Percentiles rank a stretch among this genome's conserved stretches.
phyloP scores from a whole-genome alignment of 208 protist species.

The Crithidia thermophila region DNA sequence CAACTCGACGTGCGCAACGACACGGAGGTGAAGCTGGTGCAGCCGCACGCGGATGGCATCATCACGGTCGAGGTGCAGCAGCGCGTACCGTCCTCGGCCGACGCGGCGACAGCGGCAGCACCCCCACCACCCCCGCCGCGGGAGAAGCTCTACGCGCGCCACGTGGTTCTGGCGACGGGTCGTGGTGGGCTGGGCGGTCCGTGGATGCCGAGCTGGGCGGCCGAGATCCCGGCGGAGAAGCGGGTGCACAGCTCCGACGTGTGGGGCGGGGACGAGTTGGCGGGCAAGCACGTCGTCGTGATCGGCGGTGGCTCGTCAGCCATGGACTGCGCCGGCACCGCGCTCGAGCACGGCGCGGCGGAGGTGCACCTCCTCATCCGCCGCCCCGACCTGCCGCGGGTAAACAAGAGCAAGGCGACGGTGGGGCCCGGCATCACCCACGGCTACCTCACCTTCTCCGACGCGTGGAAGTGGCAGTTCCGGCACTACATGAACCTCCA shows the following conservation, averaged over 20 bases:
- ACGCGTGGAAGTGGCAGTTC: constrained; percentile 15
- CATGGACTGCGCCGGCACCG: constrained; percentile 13
- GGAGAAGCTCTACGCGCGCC: constrained; percentile 12
- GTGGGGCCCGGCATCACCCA: constrained; percentile 2
- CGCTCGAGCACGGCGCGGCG: constrained; percentile 10
- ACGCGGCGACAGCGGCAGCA: too few relatives aligned
- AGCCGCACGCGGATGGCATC: constrained; percentile 7
- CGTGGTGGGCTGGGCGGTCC: constrained; percentile 9
- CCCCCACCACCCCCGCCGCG: too few relatives aligned
- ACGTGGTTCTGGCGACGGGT: constrained; percentile 18
- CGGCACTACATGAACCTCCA: constrained; percentile 15
- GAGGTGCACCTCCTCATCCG: constrained; percentile 25
- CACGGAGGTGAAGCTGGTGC: constrained; percentile 8
- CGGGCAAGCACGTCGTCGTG: constrained; percentile 9
- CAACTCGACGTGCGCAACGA: constrained; percentile 13
- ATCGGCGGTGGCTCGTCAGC: constrained; percentile 22
- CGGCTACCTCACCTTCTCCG: constrained; percentile 13
- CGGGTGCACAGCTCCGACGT: constrained; percentile 16
- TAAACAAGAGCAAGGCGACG: constrained; percentile 23
- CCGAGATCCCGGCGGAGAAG: constrained; percentile 4
- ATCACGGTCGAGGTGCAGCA: constrained; percentile 5
- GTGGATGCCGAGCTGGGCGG: constrained; percentile 9
- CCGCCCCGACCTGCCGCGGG: background rate
- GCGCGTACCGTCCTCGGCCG: too few relatives aligned
- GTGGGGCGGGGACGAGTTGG: background rate